Base-by-base conservation (phyloP, 306 rosid genomes). In the Fagus sylvatica region DNA sequence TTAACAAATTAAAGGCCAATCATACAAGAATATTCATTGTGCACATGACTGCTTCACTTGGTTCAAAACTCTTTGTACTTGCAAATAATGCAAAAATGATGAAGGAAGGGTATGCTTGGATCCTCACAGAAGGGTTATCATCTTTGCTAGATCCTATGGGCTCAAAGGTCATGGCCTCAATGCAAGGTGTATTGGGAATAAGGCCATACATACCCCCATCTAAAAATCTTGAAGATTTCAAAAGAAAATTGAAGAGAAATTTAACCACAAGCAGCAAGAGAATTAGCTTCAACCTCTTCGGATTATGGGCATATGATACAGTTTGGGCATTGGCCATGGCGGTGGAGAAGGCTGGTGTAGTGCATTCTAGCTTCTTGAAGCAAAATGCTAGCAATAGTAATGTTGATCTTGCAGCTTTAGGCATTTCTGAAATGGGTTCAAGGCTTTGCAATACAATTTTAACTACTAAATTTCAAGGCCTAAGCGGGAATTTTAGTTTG, bases 101-200 rank as follows among this genome's bases (percentile, higher is more conserved):
- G 77, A 42, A 5, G 3, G 61, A 53, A 69, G 80, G 80, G 37
- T 78, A 61, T 54, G 80, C 74, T 5, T 87, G 64, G 86, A 72
- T 74, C 17, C 11, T 57, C 43, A 53, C 83, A 3, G 72, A 76
- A 61, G 82, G 71, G 13, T 13, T 87, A 41, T 78, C 88, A 5
- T 6, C 61, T 46, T n/a, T n/a, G n/a, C n/a, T n/a, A n/a, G n/a
- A n/a, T n/a, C n/a, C n/a, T n/a, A n/a, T n/a, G n/a, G n/a, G 3
- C n/a, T 53, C 76, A 53, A 11, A 66, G 28, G 61, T 37, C 30
- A 32, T 76, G 65, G 77, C 74, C 10, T 74, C 75, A 9, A 84
- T 82, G 90, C 85, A 84, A 76, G 88, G 90, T 30, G 80, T 84
- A 1, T 16, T 84, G 32, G 88, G 90, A 34, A 59, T 87, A 19